Conservation (phyloP, 1,139 yeast genomes). For the Saccharomycopsis crataegensis region DNA sequence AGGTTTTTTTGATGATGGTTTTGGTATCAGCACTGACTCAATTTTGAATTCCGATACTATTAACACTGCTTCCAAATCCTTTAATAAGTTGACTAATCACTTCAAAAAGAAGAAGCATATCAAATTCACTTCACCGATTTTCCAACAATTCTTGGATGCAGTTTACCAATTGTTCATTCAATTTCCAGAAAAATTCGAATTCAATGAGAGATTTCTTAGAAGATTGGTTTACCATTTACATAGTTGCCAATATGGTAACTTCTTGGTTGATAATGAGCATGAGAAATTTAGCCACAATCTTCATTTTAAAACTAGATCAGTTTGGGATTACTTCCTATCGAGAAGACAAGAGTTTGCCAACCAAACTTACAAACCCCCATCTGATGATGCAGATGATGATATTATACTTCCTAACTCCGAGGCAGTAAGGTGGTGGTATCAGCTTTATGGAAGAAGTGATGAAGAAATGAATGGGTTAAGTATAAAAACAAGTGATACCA, state of each 20-base stretch:
- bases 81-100: constrained; percentile 28
- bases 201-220: constrained; percentile 79
- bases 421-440: constrained; percentile 82
- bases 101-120: constrained; percentile 34
- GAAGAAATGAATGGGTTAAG: constrained; percentile 65
- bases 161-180: constrained; percentile 74
- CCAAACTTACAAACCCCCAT: constrained; percentile 30
- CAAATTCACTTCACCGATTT: constrained; percentile 75
- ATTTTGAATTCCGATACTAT: constrained; percentile 16
- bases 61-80: constrained; percentile 24
- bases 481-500: not conserved
- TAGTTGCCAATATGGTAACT: constrained; percentile 93
- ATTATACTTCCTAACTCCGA: constrained; percentile 62
- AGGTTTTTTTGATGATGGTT: constrained; percentile 12
- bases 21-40: constrained; percentile 11
- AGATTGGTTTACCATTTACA: constrained; percentile 80
- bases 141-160: constrained; percentile 89
- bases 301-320: constrained; percentile 55
- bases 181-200: constrained; percentile 69
- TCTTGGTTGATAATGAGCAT: constrained; percentile 65
- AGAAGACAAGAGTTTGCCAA: constrained; percentile 64
- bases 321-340: constrained; percentile 90
- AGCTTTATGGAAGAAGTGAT: constrained; percentile 68
- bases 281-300: constrained; percentile 43
- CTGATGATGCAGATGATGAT: constrained; percentile 32